Evolutionary conservation across 371 early-diverging fungal species (phyloP).

Genomic region (Catenaria anguillulae): DNA sequence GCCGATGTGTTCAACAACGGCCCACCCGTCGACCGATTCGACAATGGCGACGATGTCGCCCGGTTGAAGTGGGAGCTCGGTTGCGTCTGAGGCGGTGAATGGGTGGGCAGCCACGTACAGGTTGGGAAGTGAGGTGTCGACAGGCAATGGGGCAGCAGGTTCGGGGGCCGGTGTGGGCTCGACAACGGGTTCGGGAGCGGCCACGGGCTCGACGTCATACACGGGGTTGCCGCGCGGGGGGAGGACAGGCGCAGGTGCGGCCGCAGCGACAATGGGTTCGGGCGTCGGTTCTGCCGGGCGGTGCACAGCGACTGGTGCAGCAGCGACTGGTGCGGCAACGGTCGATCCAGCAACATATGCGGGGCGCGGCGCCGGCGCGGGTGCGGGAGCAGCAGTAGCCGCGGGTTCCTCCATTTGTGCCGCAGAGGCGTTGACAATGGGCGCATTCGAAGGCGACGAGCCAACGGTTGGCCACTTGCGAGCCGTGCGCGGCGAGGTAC

Average conservation of each 20-base stretch:
- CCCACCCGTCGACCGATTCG: too few relatives aligned
- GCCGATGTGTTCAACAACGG: too few relatives aligned
- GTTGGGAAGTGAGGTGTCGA: too few relatives aligned
- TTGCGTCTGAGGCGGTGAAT: too few relatives aligned
- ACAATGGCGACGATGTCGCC: too few relatives aligned
- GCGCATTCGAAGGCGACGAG: background rate
- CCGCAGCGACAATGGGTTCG: background rate
- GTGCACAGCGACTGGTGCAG: too few relatives aligned
- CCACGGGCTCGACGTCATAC: background rate
- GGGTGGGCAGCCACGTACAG: too few relatives aligned
- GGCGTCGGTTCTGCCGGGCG: background rate
- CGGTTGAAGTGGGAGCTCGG: too few relatives aligned
- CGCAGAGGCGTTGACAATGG: background rate
- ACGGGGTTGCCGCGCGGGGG: background rate
- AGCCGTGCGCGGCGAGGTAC: background rate
- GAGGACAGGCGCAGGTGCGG: background rate
- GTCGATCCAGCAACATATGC: background rate
- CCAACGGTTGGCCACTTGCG: background rate
- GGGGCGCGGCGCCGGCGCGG: background rate
- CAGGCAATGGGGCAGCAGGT: background rate
- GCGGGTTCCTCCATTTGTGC: background rate
- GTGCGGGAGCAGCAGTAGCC: background rate
- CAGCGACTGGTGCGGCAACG: too few relatives aligned
- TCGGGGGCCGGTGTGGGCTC: background rate
- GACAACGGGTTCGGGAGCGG: background rate